Base-by-base conservation (phyloP, 1,284 basidiomycete species). In the Apiotrichum porosum region DNA sequence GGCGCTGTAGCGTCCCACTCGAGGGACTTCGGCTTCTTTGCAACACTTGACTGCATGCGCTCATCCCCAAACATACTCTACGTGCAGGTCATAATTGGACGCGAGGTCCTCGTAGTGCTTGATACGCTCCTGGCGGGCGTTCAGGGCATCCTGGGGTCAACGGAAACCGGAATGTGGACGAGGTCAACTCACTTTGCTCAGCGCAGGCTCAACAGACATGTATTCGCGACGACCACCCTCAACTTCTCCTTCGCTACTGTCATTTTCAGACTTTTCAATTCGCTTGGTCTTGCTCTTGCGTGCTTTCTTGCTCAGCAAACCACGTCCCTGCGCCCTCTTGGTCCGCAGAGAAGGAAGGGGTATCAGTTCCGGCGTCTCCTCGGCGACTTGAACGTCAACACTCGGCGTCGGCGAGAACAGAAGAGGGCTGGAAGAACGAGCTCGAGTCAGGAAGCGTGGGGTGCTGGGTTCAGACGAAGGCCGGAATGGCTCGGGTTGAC, bases 81-180 rank as follows among this genome's bases (percentile, higher is more conserved):
- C 42, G 10, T 33, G 30, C n/a, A 52, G 43, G 24, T 42, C 23
- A 28, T 47, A 47, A 13, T 47, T 26, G 31, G 9, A 34, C 37
- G 31, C 54, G 45, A 58, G 43, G 40, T 42, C 51, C 32, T 37
- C 37, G 32, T 42, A 43, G 49, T 35, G 47, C 21, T 13, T 42
- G 44, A 44, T 57, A 30, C 54, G 47, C 2, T 37, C 42, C n/a
- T 31, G 33, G 10, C 48, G 48, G 0, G 42, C 48, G 3, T 17
- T 32, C 5, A 40, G 17, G 6, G 44, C 23, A 12, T 37, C 32
- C 44, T 46, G 24, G 0, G 1, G 22, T 46, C 14, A 41, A n/a
- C n/a, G n/a, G 39, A 28, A 5, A 22, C 9, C 22, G 35, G 9
- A 22, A 14, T 37, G 35, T n/a, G n/a, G n/a, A n/a, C n/a, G n/a